Percentiles rank a stretch among this genome's conserved stretches.
Conservation (phyloP, 1,139 yeast species). For the Kurtzmaniella quercitrusa region DNA sequence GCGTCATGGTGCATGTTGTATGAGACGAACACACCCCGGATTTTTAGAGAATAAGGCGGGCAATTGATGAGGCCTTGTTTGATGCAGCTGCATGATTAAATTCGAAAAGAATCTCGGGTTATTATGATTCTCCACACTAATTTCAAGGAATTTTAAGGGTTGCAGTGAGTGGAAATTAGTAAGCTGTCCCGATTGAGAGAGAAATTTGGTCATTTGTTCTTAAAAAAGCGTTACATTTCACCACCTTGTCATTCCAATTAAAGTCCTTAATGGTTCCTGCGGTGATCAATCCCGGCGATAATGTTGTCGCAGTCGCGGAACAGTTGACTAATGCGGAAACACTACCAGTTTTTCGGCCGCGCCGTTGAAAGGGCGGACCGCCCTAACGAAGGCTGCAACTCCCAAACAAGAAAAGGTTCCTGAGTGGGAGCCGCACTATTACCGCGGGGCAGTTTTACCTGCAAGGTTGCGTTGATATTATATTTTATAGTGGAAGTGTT, state of each 20-base stretch:
- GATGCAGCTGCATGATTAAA: background rate
- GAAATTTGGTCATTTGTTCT: background rate
- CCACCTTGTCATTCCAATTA: too few species aligned
- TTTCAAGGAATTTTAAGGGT: too few species aligned
- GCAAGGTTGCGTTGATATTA: too few species aligned
- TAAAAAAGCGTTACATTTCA: too few species aligned
- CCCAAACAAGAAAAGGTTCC: background rate
- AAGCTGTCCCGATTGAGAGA: background rate
- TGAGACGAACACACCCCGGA: too few species aligned
- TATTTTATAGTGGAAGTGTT: too few species aligned
- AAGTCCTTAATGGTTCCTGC: too few species aligned
- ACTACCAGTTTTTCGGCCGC: background rate
- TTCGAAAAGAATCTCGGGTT: background rate
- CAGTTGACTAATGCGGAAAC: background rate
- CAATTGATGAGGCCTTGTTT: background rate
- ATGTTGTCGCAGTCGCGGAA: background rate
- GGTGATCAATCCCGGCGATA: too few species aligned
- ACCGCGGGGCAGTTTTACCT: background rate
- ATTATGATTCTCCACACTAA: background rate
- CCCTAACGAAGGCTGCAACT: background rate
- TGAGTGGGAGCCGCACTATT: background rate
- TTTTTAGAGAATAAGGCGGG: background rate
- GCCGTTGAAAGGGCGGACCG: background rate
- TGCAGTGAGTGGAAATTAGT: too few species aligned
- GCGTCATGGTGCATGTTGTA: too few species aligned